Conservation (phyloP, 192 early-diverging fungal genomes). For the Pilobolus umbonatus region DNA sequence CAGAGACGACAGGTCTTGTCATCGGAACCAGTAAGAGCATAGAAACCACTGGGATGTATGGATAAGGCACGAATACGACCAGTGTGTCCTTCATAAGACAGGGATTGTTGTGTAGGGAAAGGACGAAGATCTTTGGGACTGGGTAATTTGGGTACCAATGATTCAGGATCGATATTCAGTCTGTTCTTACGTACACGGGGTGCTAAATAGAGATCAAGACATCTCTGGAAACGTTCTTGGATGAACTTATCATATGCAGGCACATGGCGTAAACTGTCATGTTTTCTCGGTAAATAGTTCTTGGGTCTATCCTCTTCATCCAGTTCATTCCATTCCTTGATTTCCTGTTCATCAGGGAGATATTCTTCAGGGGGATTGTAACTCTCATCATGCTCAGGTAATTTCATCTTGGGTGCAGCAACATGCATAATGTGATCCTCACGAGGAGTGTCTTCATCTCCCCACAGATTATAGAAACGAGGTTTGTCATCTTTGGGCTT, state of each 20-base stretch:
- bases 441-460: constrained; percentile 57
- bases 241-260: constrained; percentile 87
- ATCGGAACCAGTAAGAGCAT: constrained; percentile 85
- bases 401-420: constrained; percentile 81
- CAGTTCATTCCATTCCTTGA: constrained; percentile 68
- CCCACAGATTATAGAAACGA: constrained; percentile 87
- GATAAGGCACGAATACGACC: constrained; percentile 76
- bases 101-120: constrained; percentile 78
- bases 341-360: constrained; percentile 78
- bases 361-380: constrained; percentile 98
- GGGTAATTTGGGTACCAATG: constrained; percentile 92
- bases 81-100: constrained; percentile 80
- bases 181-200: constrained; percentile 87
- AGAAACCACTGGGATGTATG: constrained; percentile 91
- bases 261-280: constrained; percentile 72
- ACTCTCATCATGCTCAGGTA: constrained; percentile 90
- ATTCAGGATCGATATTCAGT: constrained; percentile 84
- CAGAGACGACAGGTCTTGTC: constrained; percentile 85
- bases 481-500: constrained; percentile 53
- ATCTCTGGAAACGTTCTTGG: constrained; percentile 94
- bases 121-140: constrained; percentile 91
- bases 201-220: constrained; percentile 94
- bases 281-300: constrained; percentile 63
- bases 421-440: constrained; percentile 70
- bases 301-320: constrained; percentile 76